A percentile compares a stretch with the other conserved stretches of the same genome.
These are phyloP conservation scores for Tetrapyrgos nigripes DNA, from an alignment of 1,284 basidiomycete species.

Conservation along the genomic window DNA sequence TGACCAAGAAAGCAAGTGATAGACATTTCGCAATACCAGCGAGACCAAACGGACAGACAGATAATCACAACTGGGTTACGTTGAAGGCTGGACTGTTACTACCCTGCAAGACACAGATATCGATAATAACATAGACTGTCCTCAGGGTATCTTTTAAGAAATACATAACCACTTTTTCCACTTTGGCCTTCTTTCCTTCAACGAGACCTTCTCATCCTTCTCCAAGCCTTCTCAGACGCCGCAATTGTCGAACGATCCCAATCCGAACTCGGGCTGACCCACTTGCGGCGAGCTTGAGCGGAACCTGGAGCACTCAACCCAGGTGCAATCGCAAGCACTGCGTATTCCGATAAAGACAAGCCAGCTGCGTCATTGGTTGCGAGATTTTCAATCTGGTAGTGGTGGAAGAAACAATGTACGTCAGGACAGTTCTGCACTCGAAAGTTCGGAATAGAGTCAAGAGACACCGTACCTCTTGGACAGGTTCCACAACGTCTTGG, in stretches of 20 bases:
- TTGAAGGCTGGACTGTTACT: too few species aligned
- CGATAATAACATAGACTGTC: too few species aligned
- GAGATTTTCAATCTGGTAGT: conserved; percentile 41
- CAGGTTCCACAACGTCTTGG: conserved; percentile 44
- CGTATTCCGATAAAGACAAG: conserved; percentile 45
- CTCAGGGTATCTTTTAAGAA: background rate
- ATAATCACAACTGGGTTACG: too few species aligned
- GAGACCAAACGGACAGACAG: too few species aligned
- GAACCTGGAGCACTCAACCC: conserved; percentile 30
- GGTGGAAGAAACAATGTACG: background rate
- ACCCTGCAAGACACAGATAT: too few species aligned
- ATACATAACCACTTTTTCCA: conserved; percentile 9
- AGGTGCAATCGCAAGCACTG: conserved; percentile 43
- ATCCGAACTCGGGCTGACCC: background rate
- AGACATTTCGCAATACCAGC: too few species aligned
- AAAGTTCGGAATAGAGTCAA: background rate
- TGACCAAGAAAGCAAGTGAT: too few species aligned
- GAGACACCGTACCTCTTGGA: conserved; percentile 36
- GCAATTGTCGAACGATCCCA: background rate
- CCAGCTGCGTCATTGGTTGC: conserved; percentile 47
- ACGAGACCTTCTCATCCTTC: background rate
- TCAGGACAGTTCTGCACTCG: too few species aligned
- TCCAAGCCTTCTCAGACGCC: background rate
- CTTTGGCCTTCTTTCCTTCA: background rate
- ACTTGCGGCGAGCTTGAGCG: background rate